A percentile compares a stretch with the other conserved stretches of the same genome.
Conservation (phyloP, 2,329 filamentous ascomycete species). For the Aureobasidium sp. region DNA sequence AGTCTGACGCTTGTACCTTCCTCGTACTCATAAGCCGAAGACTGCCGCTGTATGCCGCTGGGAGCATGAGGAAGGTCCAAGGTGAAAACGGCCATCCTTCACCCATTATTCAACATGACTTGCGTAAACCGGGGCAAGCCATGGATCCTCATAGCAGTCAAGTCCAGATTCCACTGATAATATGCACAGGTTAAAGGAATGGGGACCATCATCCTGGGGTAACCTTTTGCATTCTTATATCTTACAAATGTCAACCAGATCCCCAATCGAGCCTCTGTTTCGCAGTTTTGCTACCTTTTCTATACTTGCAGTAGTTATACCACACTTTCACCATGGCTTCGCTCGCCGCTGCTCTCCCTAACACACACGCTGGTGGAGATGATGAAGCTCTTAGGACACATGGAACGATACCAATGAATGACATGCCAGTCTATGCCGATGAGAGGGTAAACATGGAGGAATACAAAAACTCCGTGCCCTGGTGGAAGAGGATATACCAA, state of each 20-base stretch:
- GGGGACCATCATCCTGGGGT: neutral
- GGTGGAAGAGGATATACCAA: conserved; percentile 38
- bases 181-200: conserved; percentile 7
- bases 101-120: neutral
- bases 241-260: conserved; percentile 1
- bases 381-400: conserved; percentile 25
- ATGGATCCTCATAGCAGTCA: neutral
- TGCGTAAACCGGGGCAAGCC: neutral
- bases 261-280: neutral
- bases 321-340: conserved; percentile 19
- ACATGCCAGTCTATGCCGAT: conserved; percentile 16
- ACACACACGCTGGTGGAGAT: conserved; percentile 25
- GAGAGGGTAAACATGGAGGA: conserved; percentile 31
- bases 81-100: neutral
- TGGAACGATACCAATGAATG: conserved; percentile 21
- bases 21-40: neutral
- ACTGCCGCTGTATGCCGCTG: neutral
- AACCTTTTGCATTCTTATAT: neutral
- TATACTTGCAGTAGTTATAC: neutral
- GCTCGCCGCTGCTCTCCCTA: conserved; percentile 26
- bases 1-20: conserved; percentile 9
- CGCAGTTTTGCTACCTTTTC: neutral
- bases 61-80: conserved; percentile 8
- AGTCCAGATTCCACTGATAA: neutral
- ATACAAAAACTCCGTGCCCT: conserved; percentile 25